Evolutionary conservation across 306 rosid species (phyloP).

Genomic region (Mimosa bimucronata): DNA sequence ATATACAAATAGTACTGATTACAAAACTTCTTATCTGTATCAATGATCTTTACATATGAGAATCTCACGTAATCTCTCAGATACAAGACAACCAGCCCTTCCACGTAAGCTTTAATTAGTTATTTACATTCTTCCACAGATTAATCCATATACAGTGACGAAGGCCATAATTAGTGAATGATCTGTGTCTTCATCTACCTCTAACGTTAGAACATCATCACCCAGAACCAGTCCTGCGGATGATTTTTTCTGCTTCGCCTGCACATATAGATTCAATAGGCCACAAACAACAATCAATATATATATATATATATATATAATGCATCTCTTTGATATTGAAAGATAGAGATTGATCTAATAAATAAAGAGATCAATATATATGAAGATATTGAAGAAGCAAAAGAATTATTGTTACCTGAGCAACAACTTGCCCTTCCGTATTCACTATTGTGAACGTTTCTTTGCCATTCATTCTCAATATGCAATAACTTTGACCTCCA

Average conservation of each 20-base stretch:
- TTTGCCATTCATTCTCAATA: slow-evolving; percentile 53
- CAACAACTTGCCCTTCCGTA: slow-evolving; percentile 57
- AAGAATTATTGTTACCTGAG: slow-evolving; percentile 60
- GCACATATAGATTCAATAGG: slow-evolving; percentile 11
- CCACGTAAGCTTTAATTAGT: not conserved
- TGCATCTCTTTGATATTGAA: not conserved
- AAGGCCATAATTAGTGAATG: slow-evolving; percentile 72
- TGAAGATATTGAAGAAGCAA: not conserved
- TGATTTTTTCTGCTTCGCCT: slow-evolving; percentile 73
- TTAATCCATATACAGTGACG: slow-evolving; percentile 66
- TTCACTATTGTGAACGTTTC: slow-evolving; percentile 55
- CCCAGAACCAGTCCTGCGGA: slow-evolving; percentile 63
- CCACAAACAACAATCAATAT: not conserved
- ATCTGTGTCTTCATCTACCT: slow-evolving; percentile 54
- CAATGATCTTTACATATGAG: not conserved
- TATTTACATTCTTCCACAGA: slow-evolving; percentile 61
- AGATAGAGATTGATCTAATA: not conserved
- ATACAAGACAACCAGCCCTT: not conserved
- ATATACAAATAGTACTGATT: not conserved
- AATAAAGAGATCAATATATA: not conserved
- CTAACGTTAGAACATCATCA: slow-evolving; percentile 68
- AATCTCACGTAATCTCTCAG: not conserved
- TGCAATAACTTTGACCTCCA: slow-evolving; percentile 55
- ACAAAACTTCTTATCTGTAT: slow-evolving; percentile 9
- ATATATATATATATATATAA: not conserved